Base-by-base conservation (phyloP, 108 stramenopile genomes). In the Skeletonema marinoi region DNA sequence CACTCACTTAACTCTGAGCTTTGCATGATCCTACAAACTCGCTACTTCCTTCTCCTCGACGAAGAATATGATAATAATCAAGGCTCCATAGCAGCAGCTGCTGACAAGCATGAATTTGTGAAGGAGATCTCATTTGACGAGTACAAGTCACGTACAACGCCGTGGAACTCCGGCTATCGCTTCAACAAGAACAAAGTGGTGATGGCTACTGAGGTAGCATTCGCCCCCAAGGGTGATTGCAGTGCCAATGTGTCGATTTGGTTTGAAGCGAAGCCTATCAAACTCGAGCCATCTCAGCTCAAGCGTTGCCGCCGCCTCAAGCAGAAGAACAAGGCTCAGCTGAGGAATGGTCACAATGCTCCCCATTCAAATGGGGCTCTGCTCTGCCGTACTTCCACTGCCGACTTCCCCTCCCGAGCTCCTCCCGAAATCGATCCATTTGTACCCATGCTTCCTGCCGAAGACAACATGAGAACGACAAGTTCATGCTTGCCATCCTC, bases 11-110 rank as follows among this genome's bases (percentile, higher is more conserved):
- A 83, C 54, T 86, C 85, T 36, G 89, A 90, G 68, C 82, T 93
- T 19, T 96, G 95, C 77, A 91, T 96, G 93, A 84, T 93, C 17
- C 87, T 96, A 41, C 91, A 92, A 58, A 86, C 88, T 38, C 78
- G 89, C 32, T 89, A 87, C 65, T 96, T 93, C 78, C 64, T 70
- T 11, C 48, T 90, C 21, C 19, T 25, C 25, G n/a, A 56, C 10
- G 54, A 29, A 1, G 50, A 51, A 7, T 12, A 19, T 3, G 19
- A 7, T 51, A 25, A 25, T 25, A 14, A 51, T 51, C 19, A 19
- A n/a, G 21, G 7, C 10, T 25, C 25, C 19, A 56, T 56, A 0
- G 8, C 54, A 10, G 25, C 54, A 25, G 25, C 54, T 29, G 19
- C 25, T 0, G 9, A 25, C 54, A 56, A 56, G 25, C 21, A 56